A percentile compares a stretch with the other conserved stretches of the same genome.
Evolutionary conservation across 257 asterid species (phyloP).

Genomic region (Agastache rugosa): DNA sequence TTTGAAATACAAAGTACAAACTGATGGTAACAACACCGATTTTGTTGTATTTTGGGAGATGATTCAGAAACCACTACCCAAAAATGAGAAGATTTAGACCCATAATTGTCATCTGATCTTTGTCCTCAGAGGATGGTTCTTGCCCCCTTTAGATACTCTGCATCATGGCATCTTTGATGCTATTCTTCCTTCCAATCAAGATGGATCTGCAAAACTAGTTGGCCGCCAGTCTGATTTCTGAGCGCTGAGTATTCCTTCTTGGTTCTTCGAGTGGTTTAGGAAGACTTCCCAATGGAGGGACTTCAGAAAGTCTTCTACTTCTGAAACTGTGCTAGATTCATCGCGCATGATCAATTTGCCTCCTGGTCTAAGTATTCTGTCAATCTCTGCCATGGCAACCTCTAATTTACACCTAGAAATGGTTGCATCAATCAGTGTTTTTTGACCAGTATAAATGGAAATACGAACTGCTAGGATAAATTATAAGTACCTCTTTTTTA

Average conservation of each 20-base stretch:
- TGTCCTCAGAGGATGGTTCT: not conserved
- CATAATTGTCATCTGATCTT: not conserved
- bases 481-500: conserved; percentile 60
- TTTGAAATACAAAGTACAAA: conserved; percentile 7
- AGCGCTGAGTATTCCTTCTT: conserved; percentile 73
- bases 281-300: conserved; percentile 85
- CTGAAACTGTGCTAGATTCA: conserved; percentile 55
- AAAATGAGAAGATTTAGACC: not conserved
- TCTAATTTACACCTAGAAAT: conserved; percentile 69
- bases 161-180: not conserved
- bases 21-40: not conserved
- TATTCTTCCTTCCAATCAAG: conserved; percentile 40
- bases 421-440: not conserved
- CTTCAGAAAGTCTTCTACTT: conserved; percentile 65
- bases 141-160: conserved; percentile 3
- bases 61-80: not conserved
- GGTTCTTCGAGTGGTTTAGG: conserved; percentile 55
- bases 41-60: conserved; percentile 15
- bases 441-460: not conserved
- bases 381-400: conserved; percentile 71
- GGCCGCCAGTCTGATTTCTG: conserved; percentile 83
- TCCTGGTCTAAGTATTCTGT: conserved; percentile 81
- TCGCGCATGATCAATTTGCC: conserved; percentile 77
- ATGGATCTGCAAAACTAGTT: conserved; percentile 43
- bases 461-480: conserved; percentile 9